Evolutionary conservation across 352 stramenopile genomes (phyloP).

Genomic region (Globisporangium abappressorium): DNA sequence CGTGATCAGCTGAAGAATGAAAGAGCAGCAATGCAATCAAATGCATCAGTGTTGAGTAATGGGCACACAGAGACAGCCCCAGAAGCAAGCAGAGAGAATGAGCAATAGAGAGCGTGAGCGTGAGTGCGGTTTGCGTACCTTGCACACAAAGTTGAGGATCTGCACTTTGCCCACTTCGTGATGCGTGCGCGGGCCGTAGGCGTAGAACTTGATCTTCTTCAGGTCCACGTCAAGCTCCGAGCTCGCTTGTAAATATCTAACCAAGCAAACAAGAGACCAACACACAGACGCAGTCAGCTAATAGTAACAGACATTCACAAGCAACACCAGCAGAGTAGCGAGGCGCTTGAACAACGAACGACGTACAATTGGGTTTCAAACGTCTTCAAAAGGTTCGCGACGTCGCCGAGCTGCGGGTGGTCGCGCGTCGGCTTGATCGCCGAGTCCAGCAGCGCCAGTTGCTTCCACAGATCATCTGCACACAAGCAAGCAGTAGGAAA

Average conservation of each 20-base stretch:
- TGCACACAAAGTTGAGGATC: slow-evolving; percentile 88
- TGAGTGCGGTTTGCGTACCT: slow-evolving; percentile 31
- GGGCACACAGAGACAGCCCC: not conserved
- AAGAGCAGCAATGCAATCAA: not conserved
- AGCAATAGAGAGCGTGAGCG: not conserved
- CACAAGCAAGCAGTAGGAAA: not conserved
- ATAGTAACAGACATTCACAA: not conserved
- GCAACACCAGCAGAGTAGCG: not conserved
- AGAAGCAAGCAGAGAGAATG: not conserved
- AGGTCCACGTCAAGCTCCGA: slow-evolving; percentile 69
- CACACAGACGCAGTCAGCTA: not conserved
- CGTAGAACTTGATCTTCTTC: slow-evolving; percentile 78
- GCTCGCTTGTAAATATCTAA: slow-evolving; percentile 65
- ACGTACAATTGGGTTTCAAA: slow-evolving; percentile 79
- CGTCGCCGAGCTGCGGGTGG: slow-evolving; percentile 68
- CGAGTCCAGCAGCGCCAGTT: slow-evolving; percentile 58
- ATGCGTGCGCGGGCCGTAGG: slow-evolving; percentile 60
- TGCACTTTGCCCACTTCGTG: slow-evolving; percentile 83
- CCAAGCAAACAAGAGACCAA: not conserved
- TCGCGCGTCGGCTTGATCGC: slow-evolving; percentile 57
- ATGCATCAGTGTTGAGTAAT: not conserved
- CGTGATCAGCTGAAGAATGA: slow-evolving; percentile 52
- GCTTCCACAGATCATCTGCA: slow-evolving; percentile 80
- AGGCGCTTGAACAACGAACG: slow-evolving; percentile 9
- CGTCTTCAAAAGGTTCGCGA: slow-evolving; percentile 66